Evolutionary conservation across 768 basidiomycete genomes (phyloP).

Genomic region (Trichaptum fuscoviolaceum): DNA sequence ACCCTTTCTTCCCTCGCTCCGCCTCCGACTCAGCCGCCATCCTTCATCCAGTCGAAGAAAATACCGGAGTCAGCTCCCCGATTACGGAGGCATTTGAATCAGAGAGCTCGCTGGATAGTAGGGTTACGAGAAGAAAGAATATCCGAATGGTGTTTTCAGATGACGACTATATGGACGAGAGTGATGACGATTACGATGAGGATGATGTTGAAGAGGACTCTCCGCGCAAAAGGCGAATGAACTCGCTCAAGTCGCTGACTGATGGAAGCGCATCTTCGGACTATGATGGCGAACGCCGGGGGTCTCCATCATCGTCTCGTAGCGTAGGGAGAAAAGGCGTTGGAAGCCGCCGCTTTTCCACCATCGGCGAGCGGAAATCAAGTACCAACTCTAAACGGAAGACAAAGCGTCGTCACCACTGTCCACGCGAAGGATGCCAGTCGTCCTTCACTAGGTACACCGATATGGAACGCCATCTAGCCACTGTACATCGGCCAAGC

Average conservation of each 20-base stretch:
- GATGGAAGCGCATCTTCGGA: background rate
- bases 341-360: background rate
- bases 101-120: background rate
- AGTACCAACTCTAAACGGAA: background rate
- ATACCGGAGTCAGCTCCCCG: background rate
- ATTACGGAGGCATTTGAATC: background rate
- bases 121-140: background rate
- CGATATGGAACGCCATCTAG: conserved; percentile 2
- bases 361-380: conserved; percentile 1
- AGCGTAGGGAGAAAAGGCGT: background rate
- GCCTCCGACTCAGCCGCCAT: background rate
- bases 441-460: background rate
- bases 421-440: conserved; percentile 3
- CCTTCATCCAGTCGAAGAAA: background rate
- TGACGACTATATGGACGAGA: background rate
- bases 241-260: background rate
- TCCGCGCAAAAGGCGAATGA: background rate
- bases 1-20: background rate
- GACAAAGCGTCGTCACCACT: conserved; percentile 1
- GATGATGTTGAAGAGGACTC: conserved; percentile 1
- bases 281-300: background rate
- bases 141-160: background rate
- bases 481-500: conserved; percentile 1
- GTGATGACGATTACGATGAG: conserved; percentile 1
- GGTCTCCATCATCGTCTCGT: background rate